Base-by-base conservation (phyloP, 1,139 yeast species). In the Debaryomyces sp. region DNA sequence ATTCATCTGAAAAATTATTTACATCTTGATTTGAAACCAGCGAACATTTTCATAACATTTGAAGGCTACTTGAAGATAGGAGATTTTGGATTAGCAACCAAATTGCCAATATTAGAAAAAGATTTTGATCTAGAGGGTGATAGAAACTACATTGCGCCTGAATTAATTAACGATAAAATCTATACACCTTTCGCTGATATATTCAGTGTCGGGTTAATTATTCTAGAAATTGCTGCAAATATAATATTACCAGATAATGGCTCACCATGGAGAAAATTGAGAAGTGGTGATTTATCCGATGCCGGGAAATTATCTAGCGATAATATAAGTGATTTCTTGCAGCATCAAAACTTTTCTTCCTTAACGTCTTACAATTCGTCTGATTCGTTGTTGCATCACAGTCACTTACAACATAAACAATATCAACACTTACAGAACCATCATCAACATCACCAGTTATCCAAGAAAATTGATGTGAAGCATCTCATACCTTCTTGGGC, bases 101-200 rank as follows among this genome's bases (percentile, higher is more conserved):
- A 81, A 69, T 62, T 84, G 65, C 85, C 86, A 2, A 75, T 79
- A 26, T 67, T 79, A 15, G 82, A 78, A 49, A 77, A 71, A 49
- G 84, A 76, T 54, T 81, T 90, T 61, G 99, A 94, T 66, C 80
- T 96, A 55, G 99, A 95, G 68, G 99, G 99, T 30, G 99, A 95
- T 65, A 78, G 99, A 44, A 97, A 94, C 66, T 94, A 94, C 67
- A 94, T 94, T 68, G 99, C 99, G 0, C 99, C 99, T 1, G 99
- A 94, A 66, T 85, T 94, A 34, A 84, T 94, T 49, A 84, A 92
- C 38, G 84, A 81, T 49, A 91, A 90, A 61, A 78, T 81, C 47
- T 94, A 94, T 62, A 92, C 91, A 45, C 91, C 89, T 56, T 92
- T 94, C 51, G 98, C 99, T 0, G 99, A 94, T 66, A 85, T 94